Conservation (phyloP, 1,284 basidiomycete genomes). For the Hymenochaete sp. region DNA sequence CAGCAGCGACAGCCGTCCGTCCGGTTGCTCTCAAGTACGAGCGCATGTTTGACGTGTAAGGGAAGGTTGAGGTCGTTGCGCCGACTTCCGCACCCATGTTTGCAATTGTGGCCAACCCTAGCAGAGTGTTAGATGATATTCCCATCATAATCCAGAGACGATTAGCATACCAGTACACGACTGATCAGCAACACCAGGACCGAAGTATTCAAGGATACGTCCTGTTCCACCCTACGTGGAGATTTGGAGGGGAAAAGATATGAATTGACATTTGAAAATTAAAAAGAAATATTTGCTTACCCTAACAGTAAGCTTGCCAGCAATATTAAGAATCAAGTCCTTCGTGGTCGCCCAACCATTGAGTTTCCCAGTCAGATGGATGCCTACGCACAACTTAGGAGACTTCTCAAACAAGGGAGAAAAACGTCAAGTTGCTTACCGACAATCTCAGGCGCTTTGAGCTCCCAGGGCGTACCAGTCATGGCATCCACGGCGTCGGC, state of each 20-base stretch:
- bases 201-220: slow-evolving; percentile 95
- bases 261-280: slow-evolving; percentile 9
- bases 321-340: slow-evolving; percentile 92
- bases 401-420: background rate
- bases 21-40: slow-evolving; percentile 88
- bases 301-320: slow-evolving; percentile 90
- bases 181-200: slow-evolving; percentile 84
- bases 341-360: slow-evolving; percentile 94
- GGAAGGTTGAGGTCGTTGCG: slow-evolving; percentile 96
- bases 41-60: slow-evolving; percentile 87
- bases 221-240: slow-evolving; percentile 81
- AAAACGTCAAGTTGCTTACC: slow-evolving; percentile 39
- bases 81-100: slow-evolving; percentile 99
- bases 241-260: background rate
- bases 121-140: background rate
- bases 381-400: slow-evolving; percentile 34
- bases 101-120: slow-evolving; percentile 85
- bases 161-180: slow-evolving; percentile 76
- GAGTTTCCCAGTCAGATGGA: slow-evolving; percentile 85
- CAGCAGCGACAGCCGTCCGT: slow-evolving; percentile 78
- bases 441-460: slow-evolving; percentile 87
- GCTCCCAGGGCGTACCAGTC: slow-evolving; percentile 97
- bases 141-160: background rate
- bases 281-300: slow-evolving; percentile 41
- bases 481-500: slow-evolving; percentile 99